These are phyloP conservation scores for Cocos nucifera DNA, from an alignment of 176 grass and related monocot genomes.

Conservation along the genomic window DNA sequence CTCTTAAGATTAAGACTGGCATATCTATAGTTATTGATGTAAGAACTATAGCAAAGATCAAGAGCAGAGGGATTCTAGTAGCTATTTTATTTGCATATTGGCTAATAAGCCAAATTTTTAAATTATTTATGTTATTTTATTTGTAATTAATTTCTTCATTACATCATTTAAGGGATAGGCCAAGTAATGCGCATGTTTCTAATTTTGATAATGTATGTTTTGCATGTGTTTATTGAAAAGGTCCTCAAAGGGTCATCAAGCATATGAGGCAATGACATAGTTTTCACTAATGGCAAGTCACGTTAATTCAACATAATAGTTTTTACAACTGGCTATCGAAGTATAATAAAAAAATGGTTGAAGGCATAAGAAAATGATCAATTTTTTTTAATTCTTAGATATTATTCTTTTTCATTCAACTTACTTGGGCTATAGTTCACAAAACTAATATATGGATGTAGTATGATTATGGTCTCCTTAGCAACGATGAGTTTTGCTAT, in stretches of 20 bases:
- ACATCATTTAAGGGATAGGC: not conserved
- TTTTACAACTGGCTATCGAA: slow-evolving; percentile 14
- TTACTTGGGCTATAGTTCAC: too few species aligned
- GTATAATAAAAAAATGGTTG: slow-evolving; percentile 15
- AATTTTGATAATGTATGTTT: too few species aligned
- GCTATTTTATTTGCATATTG: not conserved
- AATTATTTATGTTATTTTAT: not conserved
- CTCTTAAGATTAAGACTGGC: slow-evolving; percentile 36
- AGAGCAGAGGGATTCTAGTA: slow-evolving; percentile 42
- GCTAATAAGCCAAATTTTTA: too few species aligned
- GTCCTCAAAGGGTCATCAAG: slow-evolving; percentile 28
- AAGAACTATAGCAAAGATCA: slow-evolving; percentile 49
- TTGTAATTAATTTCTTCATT: not conserved
- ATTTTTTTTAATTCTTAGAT: not conserved
- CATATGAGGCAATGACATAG: not conserved
- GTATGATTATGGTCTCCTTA: not conserved
- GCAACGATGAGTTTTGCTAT: not conserved
- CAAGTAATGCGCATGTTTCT: too few species aligned
- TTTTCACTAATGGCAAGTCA: not conserved
- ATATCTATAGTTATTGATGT: slow-evolving; percentile 52
- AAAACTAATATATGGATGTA: not conserved
- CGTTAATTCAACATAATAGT: slow-evolving; percentile 5
- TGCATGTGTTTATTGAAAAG: slow-evolving; percentile 1
- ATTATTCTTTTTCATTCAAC: not conserved
- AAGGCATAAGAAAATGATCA: not conserved